Conservation (phyloP, 2,329 filamentous ascomycete genomes). For the Clathrospora elynae region DNA sequence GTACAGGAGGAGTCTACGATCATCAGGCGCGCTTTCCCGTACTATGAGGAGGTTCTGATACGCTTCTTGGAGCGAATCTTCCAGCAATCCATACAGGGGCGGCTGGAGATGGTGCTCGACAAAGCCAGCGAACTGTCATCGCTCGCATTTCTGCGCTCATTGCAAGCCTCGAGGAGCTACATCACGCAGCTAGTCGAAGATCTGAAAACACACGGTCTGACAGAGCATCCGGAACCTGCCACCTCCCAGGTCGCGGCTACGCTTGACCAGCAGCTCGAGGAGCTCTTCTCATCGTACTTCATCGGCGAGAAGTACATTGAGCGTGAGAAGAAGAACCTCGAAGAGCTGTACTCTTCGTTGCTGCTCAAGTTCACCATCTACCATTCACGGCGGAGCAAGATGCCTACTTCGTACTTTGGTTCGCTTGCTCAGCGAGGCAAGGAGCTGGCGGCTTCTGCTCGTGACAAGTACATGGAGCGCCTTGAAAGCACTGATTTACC, state of each 20-base stretch:
- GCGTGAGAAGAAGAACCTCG: constrained; percentile 68
- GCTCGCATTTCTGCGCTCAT: constrained; percentile 83
- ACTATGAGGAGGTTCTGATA: constrained; percentile 89
- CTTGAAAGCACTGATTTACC: constrained; percentile 89
- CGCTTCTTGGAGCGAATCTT: constrained; percentile 96
- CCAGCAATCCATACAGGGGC: constrained; percentile 96
- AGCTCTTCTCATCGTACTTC: constrained; percentile 70
- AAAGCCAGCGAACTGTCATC: constrained; percentile 93
- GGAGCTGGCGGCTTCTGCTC: constrained; percentile 83
- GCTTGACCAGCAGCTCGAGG: constrained; percentile 70
- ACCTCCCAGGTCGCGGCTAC: constrained; percentile 79
- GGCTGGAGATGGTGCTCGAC: constrained; percentile 91
- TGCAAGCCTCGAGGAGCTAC: constrained; percentile 89
- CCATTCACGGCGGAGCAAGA: constrained; percentile 85
- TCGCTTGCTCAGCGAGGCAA: constrained; percentile 88
- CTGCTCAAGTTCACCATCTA: constrained; percentile 98
- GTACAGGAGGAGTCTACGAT: constrained; percentile 97
- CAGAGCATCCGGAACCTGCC: constrained; percentile 90
- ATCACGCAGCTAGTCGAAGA: constrained; percentile 89
- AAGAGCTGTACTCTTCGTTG: constrained; percentile 85
- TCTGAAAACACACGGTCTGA: constrained; percentile 89
- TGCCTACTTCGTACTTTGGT: constrained; percentile 88
- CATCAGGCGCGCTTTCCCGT: constrained; percentile 95
- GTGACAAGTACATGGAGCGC: constrained; percentile 87
- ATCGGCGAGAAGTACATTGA: constrained; percentile 69